A percentile compares a stretch with the other conserved stretches of the same genome.
Conservation (phyloP, 345 rosid genomes). For the Eucalyptus albens region DNA sequence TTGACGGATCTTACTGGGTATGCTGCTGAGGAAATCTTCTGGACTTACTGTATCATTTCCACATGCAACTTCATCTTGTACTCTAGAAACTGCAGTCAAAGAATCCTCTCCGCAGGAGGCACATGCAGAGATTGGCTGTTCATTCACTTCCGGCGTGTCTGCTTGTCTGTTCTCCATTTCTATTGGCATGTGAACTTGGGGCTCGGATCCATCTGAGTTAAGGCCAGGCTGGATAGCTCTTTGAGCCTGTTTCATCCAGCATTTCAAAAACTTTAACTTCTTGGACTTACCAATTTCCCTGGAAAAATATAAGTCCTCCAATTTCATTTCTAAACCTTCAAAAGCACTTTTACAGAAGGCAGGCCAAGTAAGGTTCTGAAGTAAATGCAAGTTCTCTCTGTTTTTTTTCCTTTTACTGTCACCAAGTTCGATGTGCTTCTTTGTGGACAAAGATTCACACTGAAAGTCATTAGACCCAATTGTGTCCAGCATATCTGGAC, state of each 20-base stretch:
- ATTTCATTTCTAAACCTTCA: conserved; percentile 26
- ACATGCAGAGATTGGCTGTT: conserved; percentile 31
- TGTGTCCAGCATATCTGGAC: neutral
- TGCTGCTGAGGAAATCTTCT: conserved; percentile 43
- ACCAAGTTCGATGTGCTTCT: neutral
- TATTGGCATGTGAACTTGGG: conserved; percentile 10
- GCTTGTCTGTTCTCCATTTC: conserved; percentile 15
- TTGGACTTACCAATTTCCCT: conserved; percentile 41
- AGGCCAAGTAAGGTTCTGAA: conserved; percentile 42
- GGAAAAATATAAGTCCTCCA: conserved; percentile 50
- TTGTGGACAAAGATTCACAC: neutral
- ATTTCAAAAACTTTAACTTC: conserved; percentile 77
- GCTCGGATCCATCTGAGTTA: conserved; percentile 10
- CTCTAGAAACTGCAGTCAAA: conserved; percentile 36
- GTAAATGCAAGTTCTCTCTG: conserved; percentile 11
- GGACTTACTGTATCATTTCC: conserved; percentile 29
- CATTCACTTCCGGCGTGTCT: conserved; percentile 32
- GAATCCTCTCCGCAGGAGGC: conserved; percentile 52
- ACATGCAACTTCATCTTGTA: conserved; percentile 34
- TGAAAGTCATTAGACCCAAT: conserved; percentile 2
- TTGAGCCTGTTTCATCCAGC: conserved; percentile 80
- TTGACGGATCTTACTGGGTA: conserved; percentile 49
- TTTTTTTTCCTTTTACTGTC: conserved; percentile 24
- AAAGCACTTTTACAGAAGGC: conserved; percentile 43
- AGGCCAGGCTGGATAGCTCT: conserved; percentile 19